Percentiles rank a stretch among this genome's conserved stretches.
Conservation (phyloP, 2,329 filamentous ascomycete species). For the Drechslerella dactyloides region DNA sequence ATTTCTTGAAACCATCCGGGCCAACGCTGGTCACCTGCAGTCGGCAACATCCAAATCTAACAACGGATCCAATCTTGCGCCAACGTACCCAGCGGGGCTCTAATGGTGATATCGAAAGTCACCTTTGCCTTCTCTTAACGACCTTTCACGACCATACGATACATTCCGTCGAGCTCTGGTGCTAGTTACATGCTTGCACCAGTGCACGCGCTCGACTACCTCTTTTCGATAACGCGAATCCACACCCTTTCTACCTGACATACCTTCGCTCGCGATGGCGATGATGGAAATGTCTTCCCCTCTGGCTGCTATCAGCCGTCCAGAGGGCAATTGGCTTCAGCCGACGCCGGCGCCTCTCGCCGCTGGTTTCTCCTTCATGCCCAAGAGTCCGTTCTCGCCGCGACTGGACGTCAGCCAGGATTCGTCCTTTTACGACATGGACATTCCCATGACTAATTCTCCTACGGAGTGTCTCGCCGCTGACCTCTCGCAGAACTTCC, state of each 20-base stretch:
- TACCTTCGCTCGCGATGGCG: constrained; percentile 26
- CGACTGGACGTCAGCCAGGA: constrained; percentile 45
- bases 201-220: constrained; percentile 8
- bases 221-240: constrained; percentile 11
- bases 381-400: constrained; percentile 33
- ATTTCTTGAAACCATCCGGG: constrained; percentile 1
- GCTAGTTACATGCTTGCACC: constrained; percentile 28
- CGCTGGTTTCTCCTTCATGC: constrained; percentile 31
- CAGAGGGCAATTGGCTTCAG: constrained; percentile 42
- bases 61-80: background rate
- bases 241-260: constrained; percentile 3
- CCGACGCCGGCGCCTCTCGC: constrained; percentile 27
- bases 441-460: constrained; percentile 77
- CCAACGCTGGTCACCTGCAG: background rate
- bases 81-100: background rate
- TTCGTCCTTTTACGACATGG: constrained; percentile 74
- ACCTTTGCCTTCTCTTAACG: background rate
- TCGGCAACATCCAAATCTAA: background rate
- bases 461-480: constrained; percentile 89
- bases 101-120: constrained; percentile 13
- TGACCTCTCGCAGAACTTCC: constrained; percentile 95
- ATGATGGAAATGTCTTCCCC: constrained; percentile 48
- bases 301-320: constrained; percentile 45
- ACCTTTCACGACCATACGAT: background rate
- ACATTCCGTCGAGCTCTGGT: background rate